Base-by-base conservation (phyloP, 2,329 filamentous ascomycete species). In the Dothideomycetes sp. region DNA sequence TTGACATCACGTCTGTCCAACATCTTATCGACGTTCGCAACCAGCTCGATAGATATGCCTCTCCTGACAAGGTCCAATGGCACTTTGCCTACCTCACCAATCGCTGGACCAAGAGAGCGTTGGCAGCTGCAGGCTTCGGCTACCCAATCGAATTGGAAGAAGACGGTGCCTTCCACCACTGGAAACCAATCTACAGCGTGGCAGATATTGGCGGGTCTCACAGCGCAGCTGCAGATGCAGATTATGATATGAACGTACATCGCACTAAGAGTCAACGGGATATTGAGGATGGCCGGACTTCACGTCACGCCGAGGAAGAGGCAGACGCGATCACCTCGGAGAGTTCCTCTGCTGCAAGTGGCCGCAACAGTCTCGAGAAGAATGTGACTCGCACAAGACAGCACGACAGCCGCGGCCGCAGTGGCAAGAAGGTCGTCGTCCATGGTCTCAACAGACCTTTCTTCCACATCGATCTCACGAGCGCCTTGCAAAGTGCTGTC, bases 131-230 rank as follows among this genome's bases (percentile, higher is more conserved):
- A 17, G 89, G 89, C 10, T 96, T 96, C 54, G 89, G 89, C 2
- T 87, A 82, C 56, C 87, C 86, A 2, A 76, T 77, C 1, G 64
- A 70, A 0, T 52, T 65, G 10, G 68, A 66, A 5, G 64, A 61
- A 40, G 58, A 54, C 11, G 70, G 66, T 43, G 60, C 68, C 5
- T 73, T 75, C 50, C 70, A 75, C 46, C 75, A 84, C 43, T 96
- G 88, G 89, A 88, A 85, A 58, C 84, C 87, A n/a, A 87, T 96
- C 48, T 96, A 94, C 69, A 87, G 78, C 54, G 86, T 96, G 16
- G 85, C 89, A 2, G 86, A 94, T 55, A 78, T 93, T 47, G 78
- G 85, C 45, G 81, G 86, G 15, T 65, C 68, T 4, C 64, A 77
- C 38, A 84, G 80, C 4, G 83, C 83, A 0, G 81, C 81, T 1